A percentile compares a stretch with the other conserved stretches of the same genome.
These are phyloP conservation scores for Phialophora expanda DNA, from an alignment of 2,329 filamentous ascomycete species.

Conservation along the genomic window DNA sequence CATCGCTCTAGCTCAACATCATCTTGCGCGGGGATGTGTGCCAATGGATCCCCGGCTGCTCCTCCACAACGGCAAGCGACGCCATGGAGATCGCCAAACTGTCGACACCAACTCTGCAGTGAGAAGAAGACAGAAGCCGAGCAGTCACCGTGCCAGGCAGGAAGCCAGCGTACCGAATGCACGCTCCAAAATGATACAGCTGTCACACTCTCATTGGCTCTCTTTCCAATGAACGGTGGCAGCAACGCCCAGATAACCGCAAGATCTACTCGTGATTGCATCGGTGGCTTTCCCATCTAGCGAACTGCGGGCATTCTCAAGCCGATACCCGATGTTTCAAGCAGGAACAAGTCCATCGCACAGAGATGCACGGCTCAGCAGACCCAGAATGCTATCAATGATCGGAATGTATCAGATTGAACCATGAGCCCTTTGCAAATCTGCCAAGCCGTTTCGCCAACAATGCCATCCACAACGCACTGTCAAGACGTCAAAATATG, in stretches of 20 bases:
- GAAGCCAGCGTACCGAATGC: neutral
- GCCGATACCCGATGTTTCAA: neutral
- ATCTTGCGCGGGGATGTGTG: constrained; percentile 6
- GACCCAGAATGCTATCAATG: neutral
- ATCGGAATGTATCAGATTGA: neutral
- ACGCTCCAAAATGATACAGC: neutral
- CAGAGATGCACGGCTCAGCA: neutral
- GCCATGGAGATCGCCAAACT: neutral
- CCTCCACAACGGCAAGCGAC: neutral
- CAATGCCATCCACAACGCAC: neutral
- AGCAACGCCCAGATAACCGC: neutral
- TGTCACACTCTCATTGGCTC: constrained; percentile 5
- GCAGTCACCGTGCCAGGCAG: neutral
- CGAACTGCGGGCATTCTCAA: neutral
- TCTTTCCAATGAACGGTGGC: neutral
- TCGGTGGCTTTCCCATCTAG: neutral
- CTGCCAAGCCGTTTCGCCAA: neutral
- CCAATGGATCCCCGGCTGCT: neutral
- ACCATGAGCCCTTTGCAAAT: neutral
- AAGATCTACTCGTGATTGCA: neutral
- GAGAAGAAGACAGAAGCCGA: constrained; percentile 1
- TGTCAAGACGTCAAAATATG: neutral
- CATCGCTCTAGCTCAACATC: neutral
- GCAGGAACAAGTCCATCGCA: neutral
- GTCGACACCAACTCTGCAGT: neutral